Conservation (phyloP, 345 rosid species). For the Citrus mangshanensis region DNA sequence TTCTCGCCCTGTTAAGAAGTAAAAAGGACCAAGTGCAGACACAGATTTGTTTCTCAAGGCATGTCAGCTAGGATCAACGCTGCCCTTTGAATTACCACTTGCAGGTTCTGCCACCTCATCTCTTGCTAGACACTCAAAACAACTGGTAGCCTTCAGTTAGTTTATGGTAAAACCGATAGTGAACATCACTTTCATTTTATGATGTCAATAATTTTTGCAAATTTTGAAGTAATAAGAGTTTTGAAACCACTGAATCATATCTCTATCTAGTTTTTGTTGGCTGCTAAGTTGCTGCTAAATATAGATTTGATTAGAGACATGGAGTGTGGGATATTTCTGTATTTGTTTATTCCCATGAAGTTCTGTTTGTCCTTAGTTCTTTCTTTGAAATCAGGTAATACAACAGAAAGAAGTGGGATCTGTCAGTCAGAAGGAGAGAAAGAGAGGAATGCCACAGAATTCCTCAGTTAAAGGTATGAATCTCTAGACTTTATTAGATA, state of each 20-base stretch:
- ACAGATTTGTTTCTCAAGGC: background rate
- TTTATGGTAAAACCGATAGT: background rate
- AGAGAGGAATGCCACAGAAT: constrained; percentile 5
- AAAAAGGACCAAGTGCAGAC: background rate
- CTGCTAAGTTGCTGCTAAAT: background rate
- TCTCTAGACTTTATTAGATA: background rate
- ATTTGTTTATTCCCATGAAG: background rate
- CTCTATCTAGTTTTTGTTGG: background rate
- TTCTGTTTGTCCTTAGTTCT: background rate
- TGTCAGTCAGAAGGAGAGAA: background rate
- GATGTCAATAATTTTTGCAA: background rate
- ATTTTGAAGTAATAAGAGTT: background rate
- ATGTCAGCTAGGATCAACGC: background rate
- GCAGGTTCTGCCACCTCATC: background rate
- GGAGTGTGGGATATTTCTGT: background rate
- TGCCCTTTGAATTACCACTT: background rate
- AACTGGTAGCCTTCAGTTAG: background rate
- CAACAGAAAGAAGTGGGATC: background rate
- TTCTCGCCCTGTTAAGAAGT: too few species aligned
- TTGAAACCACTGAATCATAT: background rate
- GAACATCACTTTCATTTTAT: background rate
- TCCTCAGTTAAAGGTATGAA: background rate
- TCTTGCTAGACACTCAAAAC: background rate
- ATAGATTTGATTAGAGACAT: background rate
- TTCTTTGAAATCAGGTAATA: background rate